These are phyloP conservation scores for Puccinia horiana DNA, from an alignment of 1,284 basidiomycete genomes.

Conservation along the genomic window DNA sequence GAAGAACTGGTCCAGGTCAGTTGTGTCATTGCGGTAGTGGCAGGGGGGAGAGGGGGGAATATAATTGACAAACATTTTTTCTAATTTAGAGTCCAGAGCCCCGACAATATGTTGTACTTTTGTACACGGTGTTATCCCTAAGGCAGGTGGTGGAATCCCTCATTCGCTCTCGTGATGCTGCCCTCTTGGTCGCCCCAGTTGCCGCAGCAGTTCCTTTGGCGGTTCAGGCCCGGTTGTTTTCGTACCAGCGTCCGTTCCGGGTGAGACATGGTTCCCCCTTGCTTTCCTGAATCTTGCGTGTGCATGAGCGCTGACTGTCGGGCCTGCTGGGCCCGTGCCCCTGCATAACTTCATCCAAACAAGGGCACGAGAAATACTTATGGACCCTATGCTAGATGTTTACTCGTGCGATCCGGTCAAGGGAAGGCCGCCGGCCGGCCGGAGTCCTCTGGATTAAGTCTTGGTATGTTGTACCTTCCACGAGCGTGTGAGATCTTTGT, in stretches of 20 bases:
- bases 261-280: too few relatives aligned
- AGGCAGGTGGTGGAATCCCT: neutral
- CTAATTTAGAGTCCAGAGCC: neutral
- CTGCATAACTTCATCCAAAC: neutral
- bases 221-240: neutral
- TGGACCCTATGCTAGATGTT: neutral
- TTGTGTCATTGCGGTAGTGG: neutral
- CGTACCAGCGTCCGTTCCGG: neutral
- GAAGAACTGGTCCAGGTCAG: neutral
- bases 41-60: too few relatives aligned
- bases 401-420: neutral
- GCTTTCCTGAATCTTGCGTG: too few relatives aligned
- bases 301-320: too few relatives aligned
- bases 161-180: neutral
- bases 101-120: neutral
- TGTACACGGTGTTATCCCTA: neutral
- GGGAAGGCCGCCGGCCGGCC: too few relatives aligned
- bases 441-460: neutral
- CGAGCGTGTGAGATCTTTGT: neutral
- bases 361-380: neutral
- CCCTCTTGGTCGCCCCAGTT: too few relatives aligned
- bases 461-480: too few relatives aligned
- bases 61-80: neutral
- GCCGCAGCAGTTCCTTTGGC: neutral
- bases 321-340: too few relatives aligned